Percentiles rank a stretch among this genome's conserved stretches.
Evolutionary conservation across 768 basidiomycete species (phyloP).

Genomic region (Nidularia pulvinata): DNA sequence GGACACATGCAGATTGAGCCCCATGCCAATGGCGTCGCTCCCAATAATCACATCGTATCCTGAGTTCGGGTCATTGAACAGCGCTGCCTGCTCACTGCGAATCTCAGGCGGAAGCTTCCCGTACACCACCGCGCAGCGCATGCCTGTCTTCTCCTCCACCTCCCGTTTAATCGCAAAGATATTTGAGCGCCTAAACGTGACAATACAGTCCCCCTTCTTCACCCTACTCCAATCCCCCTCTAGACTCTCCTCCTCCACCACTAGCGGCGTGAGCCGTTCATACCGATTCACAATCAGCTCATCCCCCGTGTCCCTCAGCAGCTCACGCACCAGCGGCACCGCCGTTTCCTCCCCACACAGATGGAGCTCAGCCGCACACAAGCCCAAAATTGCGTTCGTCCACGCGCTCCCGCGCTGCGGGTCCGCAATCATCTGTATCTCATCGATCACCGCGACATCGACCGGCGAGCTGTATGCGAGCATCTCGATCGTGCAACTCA

Average conservation of each 20-base stretch:
- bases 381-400: conserved; percentile 79
- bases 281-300: conserved; percentile 81
- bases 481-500: conserved; percentile 98
- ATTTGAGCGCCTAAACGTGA: conserved; percentile 74
- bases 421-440: conserved; percentile 96
- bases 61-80: conserved; percentile 88
- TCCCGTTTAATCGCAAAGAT: conserved; percentile 79
- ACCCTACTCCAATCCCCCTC: conserved; percentile 59
- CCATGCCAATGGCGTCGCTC: conserved; percentile 97
- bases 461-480: conserved; percentile 33
- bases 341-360: conserved; percentile 96
- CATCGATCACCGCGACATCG: conserved; percentile 94
- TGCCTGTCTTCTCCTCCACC: conserved; percentile 70
- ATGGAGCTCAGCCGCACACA: conserved; percentile 82
- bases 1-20: conserved; percentile 83
- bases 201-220: conserved; percentile 86
- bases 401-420: conserved; percentile 77
- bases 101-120: conserved; percentile 92
- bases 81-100: conserved; percentile 85
- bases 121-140: conserved; percentile 91
- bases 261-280: conserved; percentile 85
- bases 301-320: conserved; percentile 82
- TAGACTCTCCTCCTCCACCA: conserved; percentile 64
- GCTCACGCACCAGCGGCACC: conserved; percentile 69
- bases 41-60: conserved; percentile 90